These are phyloP conservation scores for Rhododendron mucronatum DNA, from an alignment of 148 eudicot genomes.

Conservation along the genomic window DNA sequence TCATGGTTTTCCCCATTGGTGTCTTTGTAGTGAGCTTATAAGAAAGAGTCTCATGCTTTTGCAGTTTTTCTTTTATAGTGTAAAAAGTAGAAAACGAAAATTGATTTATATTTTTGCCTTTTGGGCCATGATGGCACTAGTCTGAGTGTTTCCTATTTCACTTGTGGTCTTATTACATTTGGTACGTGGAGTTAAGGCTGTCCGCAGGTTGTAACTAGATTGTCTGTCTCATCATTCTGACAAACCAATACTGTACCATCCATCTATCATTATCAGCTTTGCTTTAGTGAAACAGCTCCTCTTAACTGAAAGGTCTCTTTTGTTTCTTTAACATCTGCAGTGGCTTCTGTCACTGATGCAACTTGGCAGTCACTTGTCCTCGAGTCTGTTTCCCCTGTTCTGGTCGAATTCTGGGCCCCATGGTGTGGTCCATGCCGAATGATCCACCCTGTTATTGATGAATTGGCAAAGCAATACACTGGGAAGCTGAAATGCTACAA, in stretches of 20 bases:
- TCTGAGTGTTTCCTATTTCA: not conserved
- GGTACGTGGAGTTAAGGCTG: not conserved
- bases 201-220: not conserved
- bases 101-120: not conserved
- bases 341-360: slow-evolving; percentile 48
- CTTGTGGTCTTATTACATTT: not conserved
- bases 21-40: not conserved
- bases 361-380: slow-evolving; percentile 65
- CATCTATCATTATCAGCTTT: not conserved
- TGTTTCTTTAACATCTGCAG: slow-evolving; percentile 41
- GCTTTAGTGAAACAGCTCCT: not conserved
- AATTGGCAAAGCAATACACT: slow-evolving; percentile 59
- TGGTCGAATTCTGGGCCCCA: slow-evolving; percentile 97
- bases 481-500: slow-evolving; percentile 85
- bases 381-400: slow-evolving; percentile 49
- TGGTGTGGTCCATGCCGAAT: slow-evolving; percentile 98
- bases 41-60: not conserved
- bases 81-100: not conserved
- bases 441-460: slow-evolving; percentile 69
- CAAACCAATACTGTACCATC: not conserved
- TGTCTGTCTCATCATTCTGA: not conserved
- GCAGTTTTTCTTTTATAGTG: not conserved
- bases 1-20: not conserved
- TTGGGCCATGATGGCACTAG: not conserved
- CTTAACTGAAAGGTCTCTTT: not conserved